Evolutionary conservation across 2,329 filamentous ascomycete genomes (phyloP).

Genomic region (Sphaerulina musiva): DNA sequence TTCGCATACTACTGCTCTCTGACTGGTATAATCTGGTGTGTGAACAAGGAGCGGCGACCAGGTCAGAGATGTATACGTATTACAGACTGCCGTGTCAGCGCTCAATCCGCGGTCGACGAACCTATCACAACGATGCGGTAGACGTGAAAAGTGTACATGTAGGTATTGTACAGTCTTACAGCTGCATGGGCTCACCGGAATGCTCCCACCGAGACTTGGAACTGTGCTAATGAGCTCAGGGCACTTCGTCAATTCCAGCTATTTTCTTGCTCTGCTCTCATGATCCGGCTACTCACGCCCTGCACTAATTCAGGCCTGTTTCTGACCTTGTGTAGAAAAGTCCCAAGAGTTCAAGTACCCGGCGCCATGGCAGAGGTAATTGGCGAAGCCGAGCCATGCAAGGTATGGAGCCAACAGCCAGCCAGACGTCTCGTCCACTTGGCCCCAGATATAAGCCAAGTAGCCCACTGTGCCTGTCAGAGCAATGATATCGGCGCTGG

Average conservation of each 20-base stretch:
- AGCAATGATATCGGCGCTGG: slow-evolving; percentile 66
- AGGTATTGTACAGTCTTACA: neutral
- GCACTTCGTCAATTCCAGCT: neutral
- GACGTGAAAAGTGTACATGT: neutral
- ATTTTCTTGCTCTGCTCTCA: neutral
- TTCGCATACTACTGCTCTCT: neutral
- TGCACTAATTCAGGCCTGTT: slow-evolving; percentile 5
- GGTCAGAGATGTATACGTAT: neutral
- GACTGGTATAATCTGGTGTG: neutral
- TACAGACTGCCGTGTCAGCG: neutral
- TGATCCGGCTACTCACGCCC: neutral
- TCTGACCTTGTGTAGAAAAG: slow-evolving; percentile 11
- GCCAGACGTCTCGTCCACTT: slow-evolving; percentile 64
- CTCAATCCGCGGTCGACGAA: neutral
- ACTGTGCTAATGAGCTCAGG: neutral
- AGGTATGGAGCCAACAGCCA: slow-evolving; percentile 76
- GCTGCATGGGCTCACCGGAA: neutral
- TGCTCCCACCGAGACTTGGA: neutral
- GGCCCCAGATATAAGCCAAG: slow-evolving; percentile 67
- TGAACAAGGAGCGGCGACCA: neutral
- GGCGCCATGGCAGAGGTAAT: slow-evolving; percentile 57
- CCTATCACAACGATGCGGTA: neutral
- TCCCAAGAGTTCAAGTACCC: slow-evolving; percentile 32
- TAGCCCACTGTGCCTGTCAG: slow-evolving; percentile 67
- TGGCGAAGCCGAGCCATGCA: slow-evolving; percentile 79